Evolutionary conservation across 116 monocot species (phyloP), one percentile per base, ranked within the genome.

Genomic region (Papilionanthe hybrid): DNA sequence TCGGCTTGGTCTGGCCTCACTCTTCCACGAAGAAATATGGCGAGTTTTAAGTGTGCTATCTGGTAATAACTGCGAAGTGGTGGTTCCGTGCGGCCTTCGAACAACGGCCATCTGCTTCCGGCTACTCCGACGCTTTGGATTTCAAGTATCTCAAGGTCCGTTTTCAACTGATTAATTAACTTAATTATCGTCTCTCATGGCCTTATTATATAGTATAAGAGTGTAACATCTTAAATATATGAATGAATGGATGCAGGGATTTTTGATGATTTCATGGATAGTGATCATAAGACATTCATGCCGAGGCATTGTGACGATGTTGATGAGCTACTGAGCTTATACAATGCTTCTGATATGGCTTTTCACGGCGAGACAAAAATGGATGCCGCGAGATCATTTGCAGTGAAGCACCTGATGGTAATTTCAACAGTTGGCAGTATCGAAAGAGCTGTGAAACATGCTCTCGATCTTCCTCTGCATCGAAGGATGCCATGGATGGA

Each of bases 401-500:
- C 44, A 25, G 1, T 25, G 1, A 29, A 25, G 48, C 79, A 79
- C 17, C 29, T 79, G 3, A 53, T 17, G 22, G 18, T 17, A 65
- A 5, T 20, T 43, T 20, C 20, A 42, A n/a, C 13, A 20, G 15
- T 27, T 22, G n/a, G 4, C 45, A 1, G 37, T 37, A 23, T 45
- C 18, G 2, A 37, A 68, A 9, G 43, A 68, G 5, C 0, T 79
- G 18, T 44, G 27, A 23, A 22, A 25, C 45, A 79, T 18, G 55
- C 79, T 4, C 18, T 79, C 29, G 63, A 78, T 5, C 25, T 41
- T 78, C 78, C 78, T n/a, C 19, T 60, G 9, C 65, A 65, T 44
- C 41, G 68, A 42, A n/a, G 55, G 67, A 68, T 79, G 79, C 48
- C 66, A 49, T 23, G 79, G 68, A 9, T 79, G 13, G 79, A 67